Evolutionary conservation across 441 rosid species (phyloP).

Genomic region (Biscutella laevigata): DNA sequence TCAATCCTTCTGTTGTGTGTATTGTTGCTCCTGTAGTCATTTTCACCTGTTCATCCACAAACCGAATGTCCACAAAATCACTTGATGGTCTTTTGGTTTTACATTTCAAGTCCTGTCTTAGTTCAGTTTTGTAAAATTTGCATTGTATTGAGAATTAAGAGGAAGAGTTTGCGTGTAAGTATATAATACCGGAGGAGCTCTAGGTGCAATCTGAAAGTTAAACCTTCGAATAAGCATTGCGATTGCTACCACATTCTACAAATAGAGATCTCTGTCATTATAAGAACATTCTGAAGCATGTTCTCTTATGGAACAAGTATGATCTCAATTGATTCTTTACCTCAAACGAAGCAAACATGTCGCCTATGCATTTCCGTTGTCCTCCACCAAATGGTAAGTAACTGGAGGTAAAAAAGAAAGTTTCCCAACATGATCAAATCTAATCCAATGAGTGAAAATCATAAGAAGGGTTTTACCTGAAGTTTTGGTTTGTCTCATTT

Average conservation of each 20-base stretch:
- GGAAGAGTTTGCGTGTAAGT: slow-evolving; percentile 1
- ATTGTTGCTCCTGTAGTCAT: slow-evolving; percentile 99
- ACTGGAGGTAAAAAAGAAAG: slow-evolving; percentile 38
- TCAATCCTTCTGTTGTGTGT: slow-evolving; percentile 86
- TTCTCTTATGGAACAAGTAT: not conserved
- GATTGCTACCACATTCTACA: slow-evolving; percentile 73
- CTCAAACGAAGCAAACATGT: slow-evolving; percentile 95
- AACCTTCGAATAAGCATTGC: slow-evolving; percentile 85
- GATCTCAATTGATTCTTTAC: slow-evolving; percentile 24
- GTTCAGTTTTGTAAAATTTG: not conserved
- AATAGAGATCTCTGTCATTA: slow-evolving; percentile 2
- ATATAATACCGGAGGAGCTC: slow-evolving; percentile 91
- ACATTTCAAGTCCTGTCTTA: not conserved
- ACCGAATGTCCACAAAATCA: not conserved
- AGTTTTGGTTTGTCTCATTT: slow-evolving; percentile 92
- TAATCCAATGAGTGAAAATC: not conserved
- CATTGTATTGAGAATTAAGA: not conserved
- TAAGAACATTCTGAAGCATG: not conserved
- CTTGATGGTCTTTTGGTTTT: not conserved
- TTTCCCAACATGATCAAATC: not conserved
- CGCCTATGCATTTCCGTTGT: slow-evolving; percentile 91
- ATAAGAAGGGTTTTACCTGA: slow-evolving; percentile 38
- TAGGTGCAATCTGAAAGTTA: slow-evolving; percentile 68
- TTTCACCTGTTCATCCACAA: slow-evolving; percentile 45
- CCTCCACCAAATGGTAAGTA: slow-evolving; percentile 99